A percentile compares a stretch with the other conserved stretches of the same genome.
Evolutionary conservation across 495 filamentous ascomycete genomes (phyloP).

Genomic region (Pseudevernia furfuracea): DNA sequence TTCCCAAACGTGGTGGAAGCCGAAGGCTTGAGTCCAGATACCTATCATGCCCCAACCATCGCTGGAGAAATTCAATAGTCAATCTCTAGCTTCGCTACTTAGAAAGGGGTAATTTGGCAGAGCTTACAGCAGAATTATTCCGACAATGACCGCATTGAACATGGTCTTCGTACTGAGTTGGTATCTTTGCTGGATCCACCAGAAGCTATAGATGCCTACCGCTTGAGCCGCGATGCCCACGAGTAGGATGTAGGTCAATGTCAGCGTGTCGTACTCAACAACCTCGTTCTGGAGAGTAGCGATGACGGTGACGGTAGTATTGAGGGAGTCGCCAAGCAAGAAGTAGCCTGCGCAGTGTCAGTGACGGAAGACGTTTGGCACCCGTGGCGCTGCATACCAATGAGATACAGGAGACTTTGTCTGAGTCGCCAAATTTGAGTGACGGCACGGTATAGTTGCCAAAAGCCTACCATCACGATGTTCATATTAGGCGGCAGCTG

Average conservation of each 20-base stretch:
- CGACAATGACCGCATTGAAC: slow-evolving; percentile 52
- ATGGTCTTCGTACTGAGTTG: slow-evolving; percentile 51
- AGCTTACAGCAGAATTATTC: slow-evolving; percentile 45
- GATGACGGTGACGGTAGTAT: slow-evolving; percentile 62
- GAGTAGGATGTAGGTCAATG: slow-evolving; percentile 54
- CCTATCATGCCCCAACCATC: slow-evolving; percentile 63
- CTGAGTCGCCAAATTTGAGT: slow-evolving; percentile 55
- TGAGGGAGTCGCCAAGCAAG: slow-evolving; percentile 55
- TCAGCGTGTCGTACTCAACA: slow-evolving; percentile 52
- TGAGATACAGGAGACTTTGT: slow-evolving; percentile 55
- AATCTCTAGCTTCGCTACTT: not conserved
- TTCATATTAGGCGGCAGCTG: slow-evolving; percentile 36
- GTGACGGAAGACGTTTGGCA: not conserved
- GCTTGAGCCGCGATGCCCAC: slow-evolving; percentile 57
- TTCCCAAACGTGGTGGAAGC: slow-evolving; percentile 57
- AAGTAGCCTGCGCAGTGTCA: slow-evolving; percentile 44
- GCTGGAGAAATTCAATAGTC: not conserved
- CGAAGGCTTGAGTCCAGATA: slow-evolving; percentile 54
- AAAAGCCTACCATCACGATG: slow-evolving; percentile 48
- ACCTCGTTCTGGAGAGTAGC: slow-evolving; percentile 55
- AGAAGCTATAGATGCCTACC: slow-evolving; percentile 54
- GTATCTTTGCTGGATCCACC: slow-evolving; percentile 48
- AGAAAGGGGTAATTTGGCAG: not conserved
- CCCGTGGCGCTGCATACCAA: slow-evolving; percentile 34
- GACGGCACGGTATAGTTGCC: slow-evolving; percentile 50